Base-by-base conservation (phyloP, 805 yeast genomes). In the Ogataea thermomethanolica region DNA sequence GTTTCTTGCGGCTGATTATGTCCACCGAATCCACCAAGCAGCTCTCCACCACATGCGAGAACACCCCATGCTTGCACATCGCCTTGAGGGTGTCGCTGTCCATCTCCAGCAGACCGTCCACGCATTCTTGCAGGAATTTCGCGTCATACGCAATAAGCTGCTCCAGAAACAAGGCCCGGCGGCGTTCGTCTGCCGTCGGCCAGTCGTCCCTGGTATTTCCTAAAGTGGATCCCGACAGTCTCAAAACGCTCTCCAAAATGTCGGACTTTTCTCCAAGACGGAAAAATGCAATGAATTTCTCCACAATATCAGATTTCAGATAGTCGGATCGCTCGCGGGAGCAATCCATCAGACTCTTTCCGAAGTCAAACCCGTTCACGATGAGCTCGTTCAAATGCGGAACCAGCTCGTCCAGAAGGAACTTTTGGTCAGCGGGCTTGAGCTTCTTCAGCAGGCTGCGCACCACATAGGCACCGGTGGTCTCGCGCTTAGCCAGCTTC, bases 111-210 rank as follows among this genome's bases (percentile, higher is more conserved):
- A 84, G 61, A 42, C 81, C 78, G 37, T 78, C 79, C 56, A 85
- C 69, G 1, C 79, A 71, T 31, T 79, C 69, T 11, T 71, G 61
- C 10, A 82, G 69, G 45, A 86, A 79, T 35, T 68, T 65, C 22
- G 71, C 69, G 53, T 86, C 91, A 54, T 79, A 84, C 25, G 74
- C 76, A 58, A 87, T 77, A 41, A 89, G 65, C 49, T 79, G 78
- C 56, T 88, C 91, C 42, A 85, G 63, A 51, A 89, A 82, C 13
- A 86, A 52, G 0, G 95, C 70, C 45, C 93, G 69, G 65, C 90
- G 77, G 69, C 95, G 76, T 58, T 87, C 95, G 53, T 85, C 93
- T 0, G 89, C 84, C 1, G 95, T 87, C 33, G 95, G 95, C 95
- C 95, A 86, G 59, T 87, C 95, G 50, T 79, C 95, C 48, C 76